Conservation (phyloP, 1,284 basidiomycete species). For the Boletus subluridellus region DNA sequence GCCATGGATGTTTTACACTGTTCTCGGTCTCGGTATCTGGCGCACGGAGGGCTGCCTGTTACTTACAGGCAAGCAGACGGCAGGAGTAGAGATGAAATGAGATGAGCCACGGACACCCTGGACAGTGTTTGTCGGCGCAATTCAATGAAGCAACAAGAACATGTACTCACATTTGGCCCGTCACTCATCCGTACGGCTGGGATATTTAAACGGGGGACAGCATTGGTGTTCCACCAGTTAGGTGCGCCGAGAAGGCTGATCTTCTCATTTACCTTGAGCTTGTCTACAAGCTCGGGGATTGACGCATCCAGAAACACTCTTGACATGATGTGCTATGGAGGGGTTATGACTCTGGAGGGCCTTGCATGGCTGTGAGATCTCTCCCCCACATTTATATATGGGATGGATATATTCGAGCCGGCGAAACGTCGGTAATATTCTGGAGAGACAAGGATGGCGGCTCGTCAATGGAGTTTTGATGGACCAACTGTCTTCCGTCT, state of each 20-base stretch:
- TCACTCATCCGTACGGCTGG: constrained; percentile 4
- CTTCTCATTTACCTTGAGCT: constrained; percentile 17
- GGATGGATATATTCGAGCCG: neutral
- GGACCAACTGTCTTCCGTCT: neutral
- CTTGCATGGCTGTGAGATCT: neutral
- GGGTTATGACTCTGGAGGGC: neutral
- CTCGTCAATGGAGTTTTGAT: neutral
- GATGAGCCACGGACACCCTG: neutral
- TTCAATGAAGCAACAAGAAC: neutral
- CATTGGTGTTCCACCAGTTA: constrained; percentile 2
- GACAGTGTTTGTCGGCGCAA: neutral
- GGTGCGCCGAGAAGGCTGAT: constrained; percentile 45
- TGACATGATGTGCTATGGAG: neutral
- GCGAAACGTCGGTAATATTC: neutral
- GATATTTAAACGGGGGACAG: neutral
- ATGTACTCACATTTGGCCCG: neutral
- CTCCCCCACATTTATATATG: neutral
- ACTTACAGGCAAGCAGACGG: neutral
- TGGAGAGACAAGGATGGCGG: neutral
- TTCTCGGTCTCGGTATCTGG: neutral
- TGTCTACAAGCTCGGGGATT: neutral
- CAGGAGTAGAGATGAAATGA: neutral
- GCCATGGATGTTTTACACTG: neutral
- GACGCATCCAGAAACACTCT: neutral
- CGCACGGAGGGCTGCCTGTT: neutral